Evolutionary conservation across 805 yeast genomes (phyloP), one percentile per base, ranked within the genome.

Genomic region (Kregervanrija fluxuum): DNA sequence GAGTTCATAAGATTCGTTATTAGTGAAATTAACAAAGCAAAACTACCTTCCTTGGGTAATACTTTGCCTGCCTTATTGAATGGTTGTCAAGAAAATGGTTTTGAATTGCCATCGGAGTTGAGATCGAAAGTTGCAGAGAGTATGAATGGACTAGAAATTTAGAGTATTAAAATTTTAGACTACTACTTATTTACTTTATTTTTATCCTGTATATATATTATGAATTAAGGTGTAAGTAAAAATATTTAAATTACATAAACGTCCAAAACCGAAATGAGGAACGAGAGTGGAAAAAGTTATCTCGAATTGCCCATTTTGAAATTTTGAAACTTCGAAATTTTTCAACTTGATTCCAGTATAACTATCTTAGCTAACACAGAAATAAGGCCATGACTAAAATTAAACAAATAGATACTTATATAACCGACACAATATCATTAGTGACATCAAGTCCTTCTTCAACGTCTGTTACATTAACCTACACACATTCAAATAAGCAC

Each of bases 61-160:
- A 62, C 54, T 38, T 53, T 74, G 40, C 79, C 79, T 4, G 51
- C 48, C 33, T 51, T 65, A 33, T 58, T 74, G 51, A 38, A 44
- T 13, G 40, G 41, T 2, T 53, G 59, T 28, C 40, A 46, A 15
- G 16, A 35, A 2, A 48, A 47, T 35, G 61, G 60, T 10, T 46
- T 54, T 32, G 16, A 17, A 2, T 35, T 61, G 13, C 64, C 64
- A 14, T 50, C 42, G 8, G 40, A 40, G 32, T 41, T 56, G 33
- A 41, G 34, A n/a, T 35, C 10, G 3, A 32, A 40, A 22, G 39
- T 32, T 12, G 38, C 32, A 32, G 11, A 35, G 36, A 16, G n/a
- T 11, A 38, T 22, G 11, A 22, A 32, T 13, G 13, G 8, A 33
- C 14, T 13, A 33, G 35, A 13, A 33, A 2, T 5, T 33, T 22